Conservation (phyloP, 768 basidiomycete species). For the Mycena chlorophos region DNA sequence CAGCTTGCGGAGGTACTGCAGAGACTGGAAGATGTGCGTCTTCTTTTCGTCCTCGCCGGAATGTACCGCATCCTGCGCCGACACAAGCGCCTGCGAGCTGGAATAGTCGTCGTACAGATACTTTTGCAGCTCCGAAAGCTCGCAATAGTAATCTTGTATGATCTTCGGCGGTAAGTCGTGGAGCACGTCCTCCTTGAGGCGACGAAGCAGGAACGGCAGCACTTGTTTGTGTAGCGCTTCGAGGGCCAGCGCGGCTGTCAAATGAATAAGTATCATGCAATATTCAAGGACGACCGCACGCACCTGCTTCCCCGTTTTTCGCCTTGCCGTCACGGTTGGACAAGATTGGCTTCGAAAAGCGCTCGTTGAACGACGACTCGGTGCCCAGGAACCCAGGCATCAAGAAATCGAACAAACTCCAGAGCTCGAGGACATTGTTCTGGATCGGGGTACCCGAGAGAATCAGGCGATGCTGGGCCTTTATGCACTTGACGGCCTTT, state of each 20-base stretch:
- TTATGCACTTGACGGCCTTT: conserved; percentile 89
- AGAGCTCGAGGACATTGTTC: conserved; percentile 96
- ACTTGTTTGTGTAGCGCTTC: conserved; percentile 99
- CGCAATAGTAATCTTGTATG: conserved; percentile 99
- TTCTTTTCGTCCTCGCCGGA: conserved; percentile 51
- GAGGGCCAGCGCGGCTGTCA: conserved; percentile 83
- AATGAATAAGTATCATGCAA: not conserved
- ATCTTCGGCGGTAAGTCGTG: conserved; percentile 97
- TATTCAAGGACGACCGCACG: not conserved
- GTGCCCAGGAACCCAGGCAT: conserved; percentile 99
- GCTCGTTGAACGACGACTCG: conserved; percentile 90
- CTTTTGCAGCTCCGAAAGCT: conserved; percentile 92
- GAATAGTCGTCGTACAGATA: conserved; percentile 93
- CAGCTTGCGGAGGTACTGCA: conserved; percentile 95
- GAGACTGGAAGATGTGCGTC: conserved; percentile 92
- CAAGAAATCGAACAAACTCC: conserved; percentile 98
- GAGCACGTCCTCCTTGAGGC: conserved; percentile 96
- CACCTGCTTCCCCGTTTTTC: conserved; percentile 92
- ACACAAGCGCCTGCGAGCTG: conserved; percentile 66
- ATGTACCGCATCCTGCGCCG: conserved; percentile 66
- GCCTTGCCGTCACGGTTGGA: conserved; percentile 94
- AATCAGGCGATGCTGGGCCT: conserved; percentile 90
- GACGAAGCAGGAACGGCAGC: conserved; percentile 93
- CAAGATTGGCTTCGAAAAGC: conserved; percentile 93
- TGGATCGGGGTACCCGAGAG: conserved; percentile 98